These are phyloP conservation scores for Lupinus albus DNA, from an alignment of 306 rosid species.

Conservation along the genomic window DNA sequence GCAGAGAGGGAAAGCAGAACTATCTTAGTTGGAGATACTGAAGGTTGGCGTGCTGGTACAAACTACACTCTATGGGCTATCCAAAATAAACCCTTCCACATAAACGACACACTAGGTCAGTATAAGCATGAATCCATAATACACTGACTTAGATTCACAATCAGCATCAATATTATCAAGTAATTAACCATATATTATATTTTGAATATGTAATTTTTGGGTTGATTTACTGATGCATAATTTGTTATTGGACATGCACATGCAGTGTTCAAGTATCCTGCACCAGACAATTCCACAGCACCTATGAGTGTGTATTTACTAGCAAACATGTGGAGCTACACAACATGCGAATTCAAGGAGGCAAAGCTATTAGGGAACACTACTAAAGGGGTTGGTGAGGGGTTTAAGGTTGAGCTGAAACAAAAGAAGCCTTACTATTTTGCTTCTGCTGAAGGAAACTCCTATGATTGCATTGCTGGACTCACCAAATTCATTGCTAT, in stretches of 20 bases:
- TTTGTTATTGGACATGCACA: not conserved
- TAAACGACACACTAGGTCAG: slow-evolving; percentile 58
- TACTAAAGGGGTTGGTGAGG: slow-evolving; percentile 48
- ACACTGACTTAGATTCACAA: too few species aligned
- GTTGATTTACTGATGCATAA: not conserved
- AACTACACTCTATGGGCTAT: slow-evolving; percentile 72
- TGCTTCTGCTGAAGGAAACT: slow-evolving; percentile 50
- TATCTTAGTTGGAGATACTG: slow-evolving; percentile 63
- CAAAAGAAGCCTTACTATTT: slow-evolving; percentile 61
- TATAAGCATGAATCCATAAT: not conserved
- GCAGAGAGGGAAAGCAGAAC: slow-evolving; percentile 44
- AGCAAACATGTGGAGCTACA: slow-evolving; percentile 55
- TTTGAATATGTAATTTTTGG: not conserved
- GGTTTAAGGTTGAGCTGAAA: slow-evolving; percentile 49
- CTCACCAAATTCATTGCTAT: slow-evolving; percentile 50
- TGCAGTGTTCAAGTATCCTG: slow-evolving; percentile 62
- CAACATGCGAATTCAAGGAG: slow-evolving; percentile 49
- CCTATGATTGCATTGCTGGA: slow-evolving; percentile 60
- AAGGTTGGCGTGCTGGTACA: slow-evolving; percentile 68
- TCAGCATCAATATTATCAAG: not conserved
- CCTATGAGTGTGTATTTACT: slow-evolving; percentile 54
- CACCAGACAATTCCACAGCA: slow-evolving; percentile 29
- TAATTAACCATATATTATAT: not conserved
- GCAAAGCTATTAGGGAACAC: slow-evolving; percentile 54
- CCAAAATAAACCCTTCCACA: slow-evolving; percentile 61